Conservation (phyloP, 225 moss, liverwort and hornwort genomes). For the Physcomitrium patens region DNA sequence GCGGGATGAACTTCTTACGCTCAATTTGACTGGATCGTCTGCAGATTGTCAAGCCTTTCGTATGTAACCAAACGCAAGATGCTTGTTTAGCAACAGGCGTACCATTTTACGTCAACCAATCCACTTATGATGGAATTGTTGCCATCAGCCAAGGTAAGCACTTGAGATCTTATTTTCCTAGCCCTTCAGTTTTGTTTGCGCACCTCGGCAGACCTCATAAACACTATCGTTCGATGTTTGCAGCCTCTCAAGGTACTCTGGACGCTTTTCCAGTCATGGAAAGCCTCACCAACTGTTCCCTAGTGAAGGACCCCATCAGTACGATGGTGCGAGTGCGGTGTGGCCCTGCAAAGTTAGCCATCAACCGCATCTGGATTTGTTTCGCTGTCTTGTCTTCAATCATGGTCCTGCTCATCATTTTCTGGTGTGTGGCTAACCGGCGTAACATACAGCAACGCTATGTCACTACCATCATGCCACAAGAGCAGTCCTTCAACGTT, state of each 20-base stretch:
- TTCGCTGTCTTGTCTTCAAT: slow-evolving; percentile 50
- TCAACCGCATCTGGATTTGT: slow-evolving; percentile 60
- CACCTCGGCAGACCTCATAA: too few species aligned
- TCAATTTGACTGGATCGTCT: too few species aligned
- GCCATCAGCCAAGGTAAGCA: slow-evolving; percentile 46
- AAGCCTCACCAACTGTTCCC: slow-evolving; percentile 47
- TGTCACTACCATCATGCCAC: slow-evolving; percentile 47
- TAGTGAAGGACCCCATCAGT: slow-evolving; percentile 32
- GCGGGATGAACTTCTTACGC: too few species aligned
- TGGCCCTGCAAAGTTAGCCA: slow-evolving; percentile 43
- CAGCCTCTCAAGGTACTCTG: slow-evolving; percentile 51
- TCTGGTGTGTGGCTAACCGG: slow-evolving; percentile 58
- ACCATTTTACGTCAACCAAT: slow-evolving; percentile 25
- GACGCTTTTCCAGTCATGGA: slow-evolving; percentile 50
- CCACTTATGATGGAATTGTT: slow-evolving; percentile 27
- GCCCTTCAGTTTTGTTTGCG: neutral
- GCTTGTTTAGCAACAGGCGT: too few species aligned
- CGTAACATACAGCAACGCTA: slow-evolving; percentile 50
- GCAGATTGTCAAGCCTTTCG: too few species aligned
- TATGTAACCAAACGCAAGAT: too few species aligned
- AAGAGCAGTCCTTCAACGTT: slow-evolving; percentile 33
- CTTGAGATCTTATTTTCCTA: neutral
- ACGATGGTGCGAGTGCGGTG: slow-evolving; percentile 51
- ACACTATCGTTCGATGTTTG: neutral
- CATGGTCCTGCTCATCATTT: slow-evolving; percentile 54